Evolutionary conservation across 1,284 basidiomycete genomes (phyloP).

Genomic region (Ganoderma sinense): DNA sequence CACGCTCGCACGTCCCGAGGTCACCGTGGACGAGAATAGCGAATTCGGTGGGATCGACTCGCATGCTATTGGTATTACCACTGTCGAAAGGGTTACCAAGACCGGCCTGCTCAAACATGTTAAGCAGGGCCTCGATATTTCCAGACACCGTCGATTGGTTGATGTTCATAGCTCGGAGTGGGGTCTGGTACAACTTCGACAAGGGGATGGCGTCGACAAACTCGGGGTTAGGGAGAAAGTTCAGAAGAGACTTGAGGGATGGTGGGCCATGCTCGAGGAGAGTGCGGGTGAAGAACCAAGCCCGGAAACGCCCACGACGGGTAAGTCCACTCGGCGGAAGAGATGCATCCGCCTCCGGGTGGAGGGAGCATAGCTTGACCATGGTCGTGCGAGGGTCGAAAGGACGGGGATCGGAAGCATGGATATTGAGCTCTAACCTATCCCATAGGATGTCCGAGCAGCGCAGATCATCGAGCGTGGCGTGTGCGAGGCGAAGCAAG

Average conservation of each 20-base stretch:
- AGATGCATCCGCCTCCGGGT: slow-evolving; percentile 16
- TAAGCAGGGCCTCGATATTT: slow-evolving; percentile 35
- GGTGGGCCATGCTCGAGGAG: slow-evolving; percentile 36
- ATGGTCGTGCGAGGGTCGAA: not conserved
- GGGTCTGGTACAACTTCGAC: slow-evolving; percentile 35
- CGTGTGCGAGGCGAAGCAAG: slow-evolving; percentile 36
- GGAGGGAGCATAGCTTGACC: slow-evolving; percentile 20
- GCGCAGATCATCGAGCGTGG: slow-evolving; percentile 35
- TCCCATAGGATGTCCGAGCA: slow-evolving; percentile 42
- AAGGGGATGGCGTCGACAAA: slow-evolving; percentile 39
- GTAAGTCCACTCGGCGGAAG: slow-evolving; percentile 23
- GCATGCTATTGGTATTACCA: not conserved
- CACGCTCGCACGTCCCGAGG: slow-evolving; percentile 29
- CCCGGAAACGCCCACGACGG: slow-evolving; percentile 34
- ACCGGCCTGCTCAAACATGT: slow-evolving; percentile 37
- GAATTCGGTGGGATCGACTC: slow-evolving; percentile 1
- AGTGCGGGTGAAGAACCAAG: slow-evolving; percentile 36
- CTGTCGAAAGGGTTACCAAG: slow-evolving; percentile 30
- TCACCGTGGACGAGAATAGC: slow-evolving; percentile 23
- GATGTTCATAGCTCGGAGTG: slow-evolving; percentile 37
- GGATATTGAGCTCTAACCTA: slow-evolving; percentile 19
- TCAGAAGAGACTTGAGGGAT: slow-evolving; percentile 33
- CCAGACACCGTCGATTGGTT: slow-evolving; percentile 35
- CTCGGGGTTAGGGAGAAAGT: slow-evolving; percentile 33
- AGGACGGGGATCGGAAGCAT: slow-evolving; percentile 13